Evolutionary conservation across 2,329 filamentous ascomycete species (phyloP), one percentile per base, ranked within the genome.

Genomic region (Colletotrichum sp.): DNA sequence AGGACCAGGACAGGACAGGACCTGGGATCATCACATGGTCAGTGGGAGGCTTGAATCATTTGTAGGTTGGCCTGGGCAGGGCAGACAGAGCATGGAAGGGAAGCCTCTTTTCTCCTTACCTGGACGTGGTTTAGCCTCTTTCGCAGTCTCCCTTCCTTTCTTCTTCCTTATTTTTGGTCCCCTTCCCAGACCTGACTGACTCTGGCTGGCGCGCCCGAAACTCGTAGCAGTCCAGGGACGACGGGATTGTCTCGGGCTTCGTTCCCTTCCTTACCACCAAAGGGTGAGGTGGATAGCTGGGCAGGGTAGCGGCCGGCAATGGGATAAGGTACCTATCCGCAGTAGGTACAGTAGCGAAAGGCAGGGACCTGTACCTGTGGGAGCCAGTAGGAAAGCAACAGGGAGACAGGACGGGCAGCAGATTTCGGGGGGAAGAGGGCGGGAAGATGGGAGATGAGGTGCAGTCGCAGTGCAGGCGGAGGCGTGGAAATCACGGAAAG

Each of bases 191-290:
- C 70, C 57, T 69, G 70, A 69, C 69, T 75, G 52, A 57, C 69
- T 75, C 67, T 68, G 64, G 63, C 70, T 73, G 73, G 64, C 32
- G 73, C 57, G 73, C 27, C 70, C 69, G 70, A 73, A 69, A 76
- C n/a, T 73, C 70, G 69, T 59, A 63, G 55, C n/a, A 19, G 52
- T 30, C 39, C 36, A 57, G 52, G 52, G 25, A 62, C 27, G 57
- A 73, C 55, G 69, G 73, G 44, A 76, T 52, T 73, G 73, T 76
- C 70, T 73, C 73, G 73, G 73, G 13, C 73, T 76, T 69, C 44
- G 55, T 57, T 69, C 69, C 73, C 25, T 69, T 65, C 69, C 73
- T n/a, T 69, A 69, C 22, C 64, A 57, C 69, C 36, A 44, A 19
- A 44, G 36, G 36, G 36, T 44, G 36, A 44, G 39, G 39, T 73